Conservation (phyloP, 2,329 filamentous ascomycete species). For the Paecilomyces formosus region DNA sequence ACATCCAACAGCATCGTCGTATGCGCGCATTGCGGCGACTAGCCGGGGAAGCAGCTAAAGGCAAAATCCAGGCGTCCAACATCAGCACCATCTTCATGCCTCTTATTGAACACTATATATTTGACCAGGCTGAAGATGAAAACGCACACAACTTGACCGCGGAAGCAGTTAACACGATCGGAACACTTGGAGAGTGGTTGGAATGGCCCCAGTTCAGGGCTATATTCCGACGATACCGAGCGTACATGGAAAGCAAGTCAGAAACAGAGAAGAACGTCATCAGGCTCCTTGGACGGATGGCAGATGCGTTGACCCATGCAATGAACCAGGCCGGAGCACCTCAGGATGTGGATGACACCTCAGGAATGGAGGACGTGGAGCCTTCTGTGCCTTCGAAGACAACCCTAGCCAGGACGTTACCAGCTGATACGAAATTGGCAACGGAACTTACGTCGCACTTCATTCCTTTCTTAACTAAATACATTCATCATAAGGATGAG, state of each 20-base stretch:
- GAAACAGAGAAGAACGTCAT: constrained; percentile 82
- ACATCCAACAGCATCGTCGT: constrained; percentile 80
- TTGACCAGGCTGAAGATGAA: constrained; percentile 72
- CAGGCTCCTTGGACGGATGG: constrained; percentile 69
- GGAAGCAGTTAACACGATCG: constrained; percentile 76
- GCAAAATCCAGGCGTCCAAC: constrained; percentile 65
- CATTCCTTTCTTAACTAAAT: constrained; percentile 69
- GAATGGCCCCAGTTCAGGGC: constrained; percentile 89
- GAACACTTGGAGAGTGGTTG: constrained; percentile 63
- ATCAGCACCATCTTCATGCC: constrained; percentile 83
- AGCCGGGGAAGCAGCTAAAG: constrained; percentile 57
- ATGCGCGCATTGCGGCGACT: constrained; percentile 75
- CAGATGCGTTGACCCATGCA: constrained; percentile 64
- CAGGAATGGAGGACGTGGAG: constrained; percentile 21
- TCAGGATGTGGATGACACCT: constrained; percentile 11
- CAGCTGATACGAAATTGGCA: constrained; percentile 58
- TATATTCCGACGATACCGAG: constrained; percentile 73
- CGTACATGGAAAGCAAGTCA: constrained; percentile 71
- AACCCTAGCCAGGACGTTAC: constrained; percentile 57
- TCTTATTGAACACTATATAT: constrained; percentile 87
- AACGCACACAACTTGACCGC: constrained; percentile 73
- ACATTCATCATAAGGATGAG: constrained; percentile 91
- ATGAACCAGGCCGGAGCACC: constrained; percentile 25
- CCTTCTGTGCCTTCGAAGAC: constrained; percentile 23
- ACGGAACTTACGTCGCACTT: constrained; percentile 68